Base-by-base conservation (phyloP, 2,329 filamentous ascomycete species). In the Exophiala phaeomuriformis region DNA sequence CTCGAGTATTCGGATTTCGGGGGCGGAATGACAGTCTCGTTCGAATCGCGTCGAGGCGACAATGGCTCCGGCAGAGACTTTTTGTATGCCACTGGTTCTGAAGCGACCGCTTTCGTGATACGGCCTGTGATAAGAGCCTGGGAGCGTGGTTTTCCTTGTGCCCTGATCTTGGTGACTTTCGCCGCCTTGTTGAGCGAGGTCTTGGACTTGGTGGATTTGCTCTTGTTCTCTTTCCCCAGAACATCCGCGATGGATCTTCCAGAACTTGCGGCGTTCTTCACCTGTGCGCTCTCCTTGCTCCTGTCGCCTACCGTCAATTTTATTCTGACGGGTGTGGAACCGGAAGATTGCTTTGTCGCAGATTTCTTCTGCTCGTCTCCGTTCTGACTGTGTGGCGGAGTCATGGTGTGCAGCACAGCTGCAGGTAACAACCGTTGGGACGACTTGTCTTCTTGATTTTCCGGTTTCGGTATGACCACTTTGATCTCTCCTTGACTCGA, bases 351-450 rank as follows among this genome's bases (percentile, higher is more conserved):
- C 12, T 29, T 36, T 12, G 46, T 43, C 37, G 30, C 32, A 3
- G 46, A 6, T 10, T 49, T 51, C 31, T 37, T 6, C 2, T 30
- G 36, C 29, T 28, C 45, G 12, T 63, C 61, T 32, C 57, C 61
- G 30, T 55, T 60, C 39, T 72, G 66, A 49, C 70, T 74, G 42
- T 70, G 70, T 5, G 71, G 68, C 30, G 73, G 73, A 4, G 72
- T 75, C 46, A 70, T 66, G 3, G 49, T 47, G 40, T 45, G 32
- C 32, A 55, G 7, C 4, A 39, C 57, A n/a, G 45, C 30, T 27
- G 54, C 52, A 44, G 54, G 47, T 9, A 53, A 36, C 19, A 55
- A 33, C 32, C 33, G 39, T 30, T 53, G 30, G 9, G 39, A 50
- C 27, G 39, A 12, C 8, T 61, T 64, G 46, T 65, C 60, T 41